These are phyloP conservation scores for Metarhizium anisopliae DNA, from an alignment of 2,329 filamentous ascomycete species.

Conservation along the genomic window DNA sequence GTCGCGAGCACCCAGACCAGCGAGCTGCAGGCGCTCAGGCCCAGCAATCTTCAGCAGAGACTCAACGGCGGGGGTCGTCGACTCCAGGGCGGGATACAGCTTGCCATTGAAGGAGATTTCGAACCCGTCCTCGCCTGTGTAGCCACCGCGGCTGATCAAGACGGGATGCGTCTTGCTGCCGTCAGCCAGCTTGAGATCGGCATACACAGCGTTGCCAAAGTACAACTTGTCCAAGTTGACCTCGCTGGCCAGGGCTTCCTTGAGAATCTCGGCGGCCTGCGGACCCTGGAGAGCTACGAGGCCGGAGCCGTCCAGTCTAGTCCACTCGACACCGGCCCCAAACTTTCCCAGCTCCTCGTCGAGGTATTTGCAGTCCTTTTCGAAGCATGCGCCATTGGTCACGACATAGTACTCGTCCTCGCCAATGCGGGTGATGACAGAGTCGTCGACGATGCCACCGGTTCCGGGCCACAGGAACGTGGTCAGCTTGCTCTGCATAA, in stretches of 20 bases:
- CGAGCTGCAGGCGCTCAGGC: slow-evolving; percentile 57
- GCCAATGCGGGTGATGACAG: slow-evolving; percentile 74
- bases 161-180: slow-evolving; percentile 31
- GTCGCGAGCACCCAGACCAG: slow-evolving; percentile 84
- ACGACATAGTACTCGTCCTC: slow-evolving; percentile 80
- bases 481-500: slow-evolving; percentile 73
- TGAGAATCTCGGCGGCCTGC: slow-evolving; percentile 59
- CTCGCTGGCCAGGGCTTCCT: slow-evolving; percentile 46
- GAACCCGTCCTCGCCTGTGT: slow-evolving; percentile 97
- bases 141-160: slow-evolving; percentile 79
- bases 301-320: slow-evolving; percentile 62
- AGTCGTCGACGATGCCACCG: slow-evolving; percentile 92
- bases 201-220: slow-evolving; percentile 68
- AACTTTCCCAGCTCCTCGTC: slow-evolving; percentile 54
- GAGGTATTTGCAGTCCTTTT: slow-evolving; percentile 79
- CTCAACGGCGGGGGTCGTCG: slow-evolving; percentile 50
- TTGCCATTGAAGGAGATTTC: slow-evolving; percentile 69
- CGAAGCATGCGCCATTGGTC: slow-evolving; percentile 85
- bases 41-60: slow-evolving; percentile 58
- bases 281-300: slow-evolving; percentile 89
- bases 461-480: slow-evolving; percentile 68
- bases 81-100: slow-evolving; percentile 30
- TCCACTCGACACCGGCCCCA: slow-evolving; percentile 52
- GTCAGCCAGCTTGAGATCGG: slow-evolving; percentile 53
- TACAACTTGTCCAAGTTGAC: slow-evolving; percentile 59